phyloP scores from a whole-genome alignment of 805 yeast species.

The Aciculoconidium aculeatum region DNA sequence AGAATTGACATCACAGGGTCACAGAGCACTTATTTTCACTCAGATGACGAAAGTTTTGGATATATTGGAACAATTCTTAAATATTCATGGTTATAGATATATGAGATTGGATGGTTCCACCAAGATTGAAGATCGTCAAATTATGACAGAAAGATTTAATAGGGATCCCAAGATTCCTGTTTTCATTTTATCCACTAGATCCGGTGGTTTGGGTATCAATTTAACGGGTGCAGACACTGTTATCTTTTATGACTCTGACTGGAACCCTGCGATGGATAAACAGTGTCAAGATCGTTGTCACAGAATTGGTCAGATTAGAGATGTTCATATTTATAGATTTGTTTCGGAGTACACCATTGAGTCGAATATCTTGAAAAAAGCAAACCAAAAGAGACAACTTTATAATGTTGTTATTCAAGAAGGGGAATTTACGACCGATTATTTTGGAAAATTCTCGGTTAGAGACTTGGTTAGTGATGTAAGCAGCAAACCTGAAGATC shows the following conservation, averaged over 20 bases:
- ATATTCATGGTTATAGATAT: constrained; percentile 89
- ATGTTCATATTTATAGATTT: constrained; percentile 93
- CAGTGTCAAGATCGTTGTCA: constrained; percentile 99
- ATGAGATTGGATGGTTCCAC: constrained; percentile 97
- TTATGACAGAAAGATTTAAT: constrained; percentile 88
- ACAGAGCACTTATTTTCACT: constrained; percentile 90
- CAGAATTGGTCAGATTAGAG: constrained; percentile 96
- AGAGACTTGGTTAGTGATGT: constrained; percentile 74
- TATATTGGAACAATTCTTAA: constrained; percentile 85
- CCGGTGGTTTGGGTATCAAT: constrained; percentile 98
- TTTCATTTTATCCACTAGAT: constrained; percentile 88
- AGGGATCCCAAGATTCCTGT: constrained; percentile 81
- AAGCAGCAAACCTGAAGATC: constrained; percentile 23
- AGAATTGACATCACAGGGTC: constrained; percentile 79
- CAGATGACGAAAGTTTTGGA: constrained; percentile 98
- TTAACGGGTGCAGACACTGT: constrained; percentile 98
- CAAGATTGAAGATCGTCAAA: constrained; percentile 92
- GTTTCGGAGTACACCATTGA: constrained; percentile 96
- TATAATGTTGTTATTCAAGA: constrained; percentile 96
- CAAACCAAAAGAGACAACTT: constrained; percentile 88
- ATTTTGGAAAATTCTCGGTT: constrained; percentile 81
- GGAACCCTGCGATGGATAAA: constrained; percentile 99
- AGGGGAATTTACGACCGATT: constrained; percentile 97
- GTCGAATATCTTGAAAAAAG: constrained; percentile 87
- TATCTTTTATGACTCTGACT: constrained; percentile 94